Conservation (phyloP, 345 rosid genomes). For the Tarenaya hassleriana region DNA sequence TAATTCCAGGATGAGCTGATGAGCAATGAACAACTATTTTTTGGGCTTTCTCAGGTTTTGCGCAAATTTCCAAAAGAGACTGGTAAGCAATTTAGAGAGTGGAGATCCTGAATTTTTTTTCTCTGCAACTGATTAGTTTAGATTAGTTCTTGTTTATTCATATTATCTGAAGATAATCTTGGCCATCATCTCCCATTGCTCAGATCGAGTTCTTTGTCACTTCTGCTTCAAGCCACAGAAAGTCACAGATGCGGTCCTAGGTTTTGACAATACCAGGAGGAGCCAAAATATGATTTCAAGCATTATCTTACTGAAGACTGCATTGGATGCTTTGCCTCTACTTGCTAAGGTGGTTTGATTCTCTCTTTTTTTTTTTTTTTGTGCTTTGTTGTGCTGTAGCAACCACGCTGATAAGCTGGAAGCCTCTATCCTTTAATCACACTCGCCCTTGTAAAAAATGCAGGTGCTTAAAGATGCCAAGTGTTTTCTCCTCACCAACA, state of each 20-base stretch:
- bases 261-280: conserved; percentile 59
- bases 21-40: conserved; percentile 92
- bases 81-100: conserved; percentile 39
- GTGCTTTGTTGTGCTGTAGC: not conserved
- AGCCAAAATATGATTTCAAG: conserved; percentile 85
- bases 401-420: conserved; percentile 1
- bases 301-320: conserved; percentile 91
- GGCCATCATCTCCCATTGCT: conserved; percentile 21
- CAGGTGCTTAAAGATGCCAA: conserved; percentile 85
- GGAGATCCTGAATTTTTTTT: conserved; percentile 12
- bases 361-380: conserved; percentile 14
- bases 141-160: conserved; percentile 11
- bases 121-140: conserved; percentile 16
- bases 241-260: conserved; percentile 58
- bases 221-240: conserved; percentile 95
- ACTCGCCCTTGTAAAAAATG: conserved; percentile 19
- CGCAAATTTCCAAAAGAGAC: conserved; percentile 95
- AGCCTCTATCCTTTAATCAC: conserved; percentile 5
- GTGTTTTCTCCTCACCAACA: conserved; percentile 73
- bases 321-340: conserved; percentile 86
- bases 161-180: conserved; percentile 17
- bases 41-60: conserved; percentile 90
- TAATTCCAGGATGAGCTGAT: conserved; percentile 81
- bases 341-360: conserved; percentile 55
- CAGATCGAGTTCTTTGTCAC: conserved; percentile 95